Base-by-base conservation (phyloP, 352 stramenopile genomes). In the Thalassiosira exigua region DNA sequence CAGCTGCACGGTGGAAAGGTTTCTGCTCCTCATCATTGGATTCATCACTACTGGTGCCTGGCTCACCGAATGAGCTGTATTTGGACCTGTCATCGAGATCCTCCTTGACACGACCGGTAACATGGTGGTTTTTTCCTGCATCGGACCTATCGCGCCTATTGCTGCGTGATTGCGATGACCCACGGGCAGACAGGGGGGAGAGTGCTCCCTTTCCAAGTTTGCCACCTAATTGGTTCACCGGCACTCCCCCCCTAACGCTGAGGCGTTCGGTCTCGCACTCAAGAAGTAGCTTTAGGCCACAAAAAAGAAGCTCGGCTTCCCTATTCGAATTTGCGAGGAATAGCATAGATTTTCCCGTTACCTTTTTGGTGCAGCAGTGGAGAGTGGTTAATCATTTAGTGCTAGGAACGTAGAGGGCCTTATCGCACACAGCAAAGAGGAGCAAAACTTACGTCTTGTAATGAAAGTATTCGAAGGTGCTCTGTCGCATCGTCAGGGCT, bases 221-320 rank as follows among this genome's bases (percentile, higher is more conserved):
- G 11, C 74, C 79, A 22, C 79, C 79, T 17, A 89, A 60, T 21
- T 72, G 66, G n/a, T 76, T 79, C 4, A 85, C 27, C 32, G 70
- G 69, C 5, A 87, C 46, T 50, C 88, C 86, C 66, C 88, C 88
- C 59, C 88, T 73, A 11, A 90, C 69, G 50, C 84, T 76, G 41
- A 91, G 56, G 27, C 86, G 77, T 33, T 76, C 69, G 30, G 84
- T 90, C 79, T 93, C 88, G 9, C 78, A 76, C 70, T 93, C 88
- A 24, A 93, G 52, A 17, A 93, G 62, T 4, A 92, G 32, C 27
- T 89, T 91, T n/a, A 93, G 65, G 22, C 86, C 88, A 66, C 84
- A 91, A 27, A 90, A 73, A 9, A 93, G 62, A 27, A 93, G 46
- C 68, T 88, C 75, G 1, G 88, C 86, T 70, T 93, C 86, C 27